Evolutionary conservation across 2,329 filamentous ascomycete species (phyloP).

Genomic region (Rachicladosporium sp.): DNA sequence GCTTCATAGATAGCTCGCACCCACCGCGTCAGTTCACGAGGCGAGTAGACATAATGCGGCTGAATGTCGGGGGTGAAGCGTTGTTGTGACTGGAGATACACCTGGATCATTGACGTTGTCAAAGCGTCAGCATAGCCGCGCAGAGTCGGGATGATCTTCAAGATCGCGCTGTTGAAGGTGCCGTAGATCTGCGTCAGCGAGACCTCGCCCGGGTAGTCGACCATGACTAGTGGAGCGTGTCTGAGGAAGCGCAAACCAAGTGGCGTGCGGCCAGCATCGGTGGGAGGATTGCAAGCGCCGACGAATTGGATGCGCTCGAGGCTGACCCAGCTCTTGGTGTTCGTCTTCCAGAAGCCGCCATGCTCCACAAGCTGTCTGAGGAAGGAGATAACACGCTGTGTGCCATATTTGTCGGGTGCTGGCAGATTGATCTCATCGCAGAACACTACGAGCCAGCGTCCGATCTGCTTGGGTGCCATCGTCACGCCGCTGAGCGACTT

Average conservation of each 20-base stretch:
- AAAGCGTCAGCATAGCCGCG: constrained; percentile 88
- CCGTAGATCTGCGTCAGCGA: constrained; percentile 96
- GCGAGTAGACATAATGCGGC: constrained; percentile 97
- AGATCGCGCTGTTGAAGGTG: constrained; percentile 88
- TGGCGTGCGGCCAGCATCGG: constrained; percentile 89
- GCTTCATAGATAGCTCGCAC: constrained; percentile 95
- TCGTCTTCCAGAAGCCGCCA: constrained; percentile 97
- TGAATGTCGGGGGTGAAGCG: constrained; percentile 94
- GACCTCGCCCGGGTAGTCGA: constrained; percentile 92
- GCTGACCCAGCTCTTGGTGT: constrained; percentile 95
- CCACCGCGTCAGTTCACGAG: constrained; percentile 95
- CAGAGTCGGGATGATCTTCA: constrained; percentile 93
- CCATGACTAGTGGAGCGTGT: constrained; percentile 98
- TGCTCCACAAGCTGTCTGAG: constrained; percentile 94
- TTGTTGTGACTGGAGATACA: constrained; percentile 89
- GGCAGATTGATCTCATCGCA: constrained; percentile 99
- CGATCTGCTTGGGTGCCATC: constrained; percentile 90
- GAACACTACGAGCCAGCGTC: constrained; percentile 95
- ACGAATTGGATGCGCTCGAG: constrained; percentile 98
- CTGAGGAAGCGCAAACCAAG: constrained; percentile 88
- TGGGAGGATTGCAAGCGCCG: constrained; percentile 94
- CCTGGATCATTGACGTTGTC: constrained; percentile 93
- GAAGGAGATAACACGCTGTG: constrained; percentile 94
- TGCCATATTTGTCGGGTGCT: constrained; percentile 93
- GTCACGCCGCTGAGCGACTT: constrained; percentile 95